Base-by-base conservation (phyloP, 345 rosid genomes). In the Turnera subulata region DNA sequence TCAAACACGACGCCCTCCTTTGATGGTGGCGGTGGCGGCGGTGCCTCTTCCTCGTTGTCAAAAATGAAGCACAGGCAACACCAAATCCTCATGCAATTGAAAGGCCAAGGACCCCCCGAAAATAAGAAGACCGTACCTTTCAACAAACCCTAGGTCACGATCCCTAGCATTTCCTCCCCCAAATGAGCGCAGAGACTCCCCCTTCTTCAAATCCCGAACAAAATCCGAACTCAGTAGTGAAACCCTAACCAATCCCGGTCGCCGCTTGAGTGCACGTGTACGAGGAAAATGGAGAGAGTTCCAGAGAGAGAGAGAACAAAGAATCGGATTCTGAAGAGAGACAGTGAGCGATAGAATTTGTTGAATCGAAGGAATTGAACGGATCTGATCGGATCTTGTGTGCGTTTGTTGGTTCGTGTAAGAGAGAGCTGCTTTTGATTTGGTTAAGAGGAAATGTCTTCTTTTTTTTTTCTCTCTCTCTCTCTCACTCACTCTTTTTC, bases 1-100 rank as follows among this genome's bases (percentile, higher is more conserved):
- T 80, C 68, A 86, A 81, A 75, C 42, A 59, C 61, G 37, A 14
- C 33, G 29, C 20, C 15, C 18, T 51, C 37, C 16, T 16, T 11
- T 4, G n/a, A n/a, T 15, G n/a, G 45, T 42, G 45, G 14, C 45
- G n/a, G n/a, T 42, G 16, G n/a, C 32, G 50, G 53, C 19, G 10
- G 39, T 25, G 56, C 62, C 18, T 58, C 73, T 29, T 72, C 74
- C 6, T 67, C 35, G 35, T 29, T 8, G 5, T 29, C 78, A 64
- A 65, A 78, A 72, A 58, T 67, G 81, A 89, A 87, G 77, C 91
- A 86, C 22, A 73, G 53, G 68, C 81, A 82, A 67, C 89, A 86
- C 97, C 89, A 87, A 78, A 77, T 87, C 91, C 70, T 93, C 96
- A 93, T 89, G 73, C 99, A 93, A 77, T 61, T 53, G 26, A 54